Base-by-base conservation (phyloP, 257 asterid genomes). In the Solanum lignicaule region DNA sequence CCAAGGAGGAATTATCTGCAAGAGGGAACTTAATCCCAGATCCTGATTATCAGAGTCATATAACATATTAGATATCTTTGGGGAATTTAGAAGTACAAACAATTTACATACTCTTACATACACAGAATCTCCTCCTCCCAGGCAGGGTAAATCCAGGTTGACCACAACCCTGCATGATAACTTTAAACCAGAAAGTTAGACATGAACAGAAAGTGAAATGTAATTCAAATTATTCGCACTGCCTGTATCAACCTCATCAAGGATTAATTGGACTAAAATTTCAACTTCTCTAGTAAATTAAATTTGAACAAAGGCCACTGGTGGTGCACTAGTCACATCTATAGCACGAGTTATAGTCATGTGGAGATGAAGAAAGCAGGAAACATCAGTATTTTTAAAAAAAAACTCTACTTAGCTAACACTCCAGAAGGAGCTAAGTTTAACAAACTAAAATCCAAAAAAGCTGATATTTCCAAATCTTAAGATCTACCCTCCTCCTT, bases 81-180 rank as follows among this genome's bases (percentile, higher is more conserved):
- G 83, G 83, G 23, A n/a, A 73, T 13, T 41, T n/a, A 82, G 85
- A 29, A 38, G 86, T 36, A 35, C 27, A 84, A 58, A 66, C 46
- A 33, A 76, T 84, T 46, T 52, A 52, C 62, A 16, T 52, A 52
- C 60, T 48, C 62, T 68, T 23, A 86, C 97, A 13, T 92, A 95
- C 98, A 73, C 95, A 92, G 88, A 96, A 96, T 12, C 98, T 94
- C 91, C 52, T 93, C 94, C 98, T 93, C 94, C 93, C 99, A 35
- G 96, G 91, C 88, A 92, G 68, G 48, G 99, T 95, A 90, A 96
- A 96, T 88, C 99, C 98, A 92, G 98, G 99, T 89, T 96, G 97
- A 39, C 98, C 98, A 86, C 91, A 93, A 88, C 95, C 98, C 99
- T 93, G 93, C 92, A 93, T 88, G 88, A 87, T 41, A 52, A 13